Conservation (phyloP, 202 grass and related monocot species). For the Schoenoplectus triqueter region DNA sequence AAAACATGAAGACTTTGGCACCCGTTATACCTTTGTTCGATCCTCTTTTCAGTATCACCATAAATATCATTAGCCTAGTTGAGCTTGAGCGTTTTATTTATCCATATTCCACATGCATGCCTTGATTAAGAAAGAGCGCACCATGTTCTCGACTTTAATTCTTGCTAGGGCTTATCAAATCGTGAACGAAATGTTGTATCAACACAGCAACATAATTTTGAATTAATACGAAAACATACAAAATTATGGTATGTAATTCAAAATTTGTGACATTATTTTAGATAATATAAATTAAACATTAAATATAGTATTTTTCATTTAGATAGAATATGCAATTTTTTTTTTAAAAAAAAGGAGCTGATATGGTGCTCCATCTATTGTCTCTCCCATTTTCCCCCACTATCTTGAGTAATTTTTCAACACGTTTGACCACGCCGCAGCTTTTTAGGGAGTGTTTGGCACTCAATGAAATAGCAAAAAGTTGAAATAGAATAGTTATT, state of each 20-base stretch:
- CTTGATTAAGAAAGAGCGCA: background rate
- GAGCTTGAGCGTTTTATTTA: background rate
- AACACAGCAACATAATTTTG: background rate
- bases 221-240: too few relatives aligned
- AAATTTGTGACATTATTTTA: too few relatives aligned
- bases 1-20: constrained; percentile 5
- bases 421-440: too few relatives aligned
- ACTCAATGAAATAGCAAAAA: too few relatives aligned
- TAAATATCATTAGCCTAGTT: constrained; percentile 4
- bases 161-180: background rate
- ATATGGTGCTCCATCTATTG: too few relatives aligned
- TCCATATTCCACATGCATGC: constrained; percentile 12
- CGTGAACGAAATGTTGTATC: background rate
- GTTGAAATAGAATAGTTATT: too few relatives aligned
- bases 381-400: too few relatives aligned
- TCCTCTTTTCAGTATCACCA: background rate
- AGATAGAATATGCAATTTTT: background rate
- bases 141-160: background rate
- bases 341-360: background rate
- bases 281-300: too few relatives aligned
- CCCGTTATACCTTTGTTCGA: constrained; percentile 2
- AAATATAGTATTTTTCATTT: background rate
- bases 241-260: too few relatives aligned
- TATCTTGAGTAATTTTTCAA: too few relatives aligned
- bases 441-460: too few relatives aligned